Evolutionary conservation across 257 asterid species (phyloP), one percentile per base, ranked within the genome.

Genomic region (Paraleonurus japonicus): DNA sequence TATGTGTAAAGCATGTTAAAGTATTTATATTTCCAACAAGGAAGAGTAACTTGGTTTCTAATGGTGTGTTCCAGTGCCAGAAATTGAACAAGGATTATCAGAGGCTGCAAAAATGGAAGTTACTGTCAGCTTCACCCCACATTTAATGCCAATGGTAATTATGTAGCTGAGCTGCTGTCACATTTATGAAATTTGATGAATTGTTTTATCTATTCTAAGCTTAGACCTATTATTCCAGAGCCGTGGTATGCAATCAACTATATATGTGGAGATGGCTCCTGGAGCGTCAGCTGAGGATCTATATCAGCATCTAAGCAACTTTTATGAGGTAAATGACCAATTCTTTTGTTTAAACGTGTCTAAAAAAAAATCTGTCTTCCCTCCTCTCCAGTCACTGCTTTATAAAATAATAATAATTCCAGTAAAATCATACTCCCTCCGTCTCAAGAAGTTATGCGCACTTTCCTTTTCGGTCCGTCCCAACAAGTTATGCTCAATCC

Each of bases 171-270:
- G 50, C 61, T 74, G 61, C 57, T 61, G 57, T 57, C n/a, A 11
- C 16, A 62, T 66, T 59, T 28, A 16, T 73, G 16, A 55, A 68
- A 26, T 61, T 55, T 24, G n/a, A 57, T 69, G 7, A n/a, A 32
- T 24, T 72, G 16, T 16, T 48, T 66, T 32, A 6, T 43, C 10
- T 6, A 24, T 61, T 61, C 32, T 20, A 39, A 43, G 19, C 70
- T 72, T 32, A 8, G 45, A 22, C 23, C 43, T 67, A 65, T 65
- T 77, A 20, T 75, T 73, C 53, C 41, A 94, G 98, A 94, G 96
- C 82, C 96, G 97, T 61, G 97, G 98, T 20, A 94, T 94, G 98
- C 98, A 90, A 84, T 94, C 97, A 17, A 90, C 98, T 78, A 90
- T 89, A 13, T 92, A 95, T 35, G 96, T 89, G 69, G 91, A 89